These are phyloP conservation scores for Claviceps africana DNA, from an alignment of 2,329 filamentous ascomycete species.

Conservation along the genomic window DNA sequence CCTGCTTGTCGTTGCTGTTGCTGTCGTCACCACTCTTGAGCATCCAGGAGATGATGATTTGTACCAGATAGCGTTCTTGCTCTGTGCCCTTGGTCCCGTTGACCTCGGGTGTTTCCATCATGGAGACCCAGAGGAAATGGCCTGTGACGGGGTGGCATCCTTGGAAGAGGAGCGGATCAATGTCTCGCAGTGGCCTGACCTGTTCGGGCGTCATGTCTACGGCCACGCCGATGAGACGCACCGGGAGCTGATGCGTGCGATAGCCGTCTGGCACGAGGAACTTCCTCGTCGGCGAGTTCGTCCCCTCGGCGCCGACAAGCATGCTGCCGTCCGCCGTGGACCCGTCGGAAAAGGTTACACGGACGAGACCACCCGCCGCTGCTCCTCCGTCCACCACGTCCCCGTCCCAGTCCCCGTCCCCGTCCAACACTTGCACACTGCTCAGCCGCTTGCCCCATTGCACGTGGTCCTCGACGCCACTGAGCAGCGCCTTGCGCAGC, in stretches of 20 bases:
- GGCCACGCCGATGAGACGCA: conserved; percentile 24
- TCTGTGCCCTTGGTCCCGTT: conserved; percentile 21
- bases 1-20: neutral
- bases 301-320: conserved; percentile 27
- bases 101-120: conserved; percentile 26
- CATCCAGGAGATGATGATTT: conserved; percentile 34
- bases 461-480: conserved; percentile 15
- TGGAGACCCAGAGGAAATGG: conserved; percentile 35
- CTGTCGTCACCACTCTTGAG: conserved; percentile 11
- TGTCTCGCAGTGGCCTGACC: conserved; percentile 25
- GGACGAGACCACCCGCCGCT: conserved; percentile 7
- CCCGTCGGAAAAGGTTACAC: conserved; percentile 19
- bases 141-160: conserved; percentile 36
- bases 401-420: conserved; percentile 6
- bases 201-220: conserved; percentile 23
- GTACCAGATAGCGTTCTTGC: conserved; percentile 23
- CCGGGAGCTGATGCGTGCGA: conserved; percentile 21
- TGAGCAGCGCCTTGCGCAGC: conserved; percentile 17
- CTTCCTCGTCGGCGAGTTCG: conserved; percentile 22
- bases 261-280: conserved; percentile 19
- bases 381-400: neutral
- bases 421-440: conserved; percentile 12
- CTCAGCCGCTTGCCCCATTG: conserved; percentile 19
- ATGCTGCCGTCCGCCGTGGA: conserved; percentile 18
- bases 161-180: conserved; percentile 42